A percentile compares a stretch with the other conserved stretches of the same genome.
These are phyloP conservation scores for Amesomyces nigricolor DNA, from an alignment of 2,329 filamentous ascomycete genomes.

Conservation along the genomic window DNA sequence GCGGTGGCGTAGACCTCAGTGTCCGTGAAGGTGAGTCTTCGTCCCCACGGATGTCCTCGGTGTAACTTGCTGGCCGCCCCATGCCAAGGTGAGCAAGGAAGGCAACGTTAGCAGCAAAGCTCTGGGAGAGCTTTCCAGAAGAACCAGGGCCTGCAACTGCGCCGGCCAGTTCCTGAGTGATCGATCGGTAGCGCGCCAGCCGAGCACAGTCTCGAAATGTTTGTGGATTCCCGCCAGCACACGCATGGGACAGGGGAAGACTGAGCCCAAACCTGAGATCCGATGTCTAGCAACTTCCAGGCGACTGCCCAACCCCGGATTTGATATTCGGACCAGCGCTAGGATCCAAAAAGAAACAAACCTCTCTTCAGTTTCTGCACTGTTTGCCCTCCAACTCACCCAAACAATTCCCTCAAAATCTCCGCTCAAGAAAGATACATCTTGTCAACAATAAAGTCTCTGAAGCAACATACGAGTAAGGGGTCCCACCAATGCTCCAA, in stretches of 20 bases:
- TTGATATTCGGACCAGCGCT: no score
- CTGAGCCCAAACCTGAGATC: neutral
- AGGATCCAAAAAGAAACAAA: no score
- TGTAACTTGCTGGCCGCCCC: neutral
- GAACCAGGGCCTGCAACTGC: neutral
- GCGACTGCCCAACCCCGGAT: neutral
- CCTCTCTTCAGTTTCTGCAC: no score
- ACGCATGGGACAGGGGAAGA: neutral
- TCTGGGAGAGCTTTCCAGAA: neutral
- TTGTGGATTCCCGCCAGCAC: neutral
- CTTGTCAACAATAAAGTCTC: neutral
- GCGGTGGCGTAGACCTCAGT: no score
- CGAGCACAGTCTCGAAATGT: neutral
- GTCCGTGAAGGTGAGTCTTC: no score
- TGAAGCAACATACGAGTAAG: neutral
- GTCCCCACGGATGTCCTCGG: neutral
- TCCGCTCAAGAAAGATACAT: neutral
- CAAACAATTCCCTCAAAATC: constrained; percentile 7
- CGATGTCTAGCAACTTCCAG: neutral
- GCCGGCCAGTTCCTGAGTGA: neutral
- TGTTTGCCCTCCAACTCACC: neutral
- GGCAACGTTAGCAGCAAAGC: neutral
- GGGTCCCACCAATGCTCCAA: neutral
- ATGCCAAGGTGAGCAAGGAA: neutral
- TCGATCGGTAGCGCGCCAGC: neutral